Percentiles rank a stretch among this genome's conserved stretches.
Evolutionary conservation across 2,329 filamentous ascomycete genomes (phyloP).

Genomic region (Botrytis paeoniae): DNA sequence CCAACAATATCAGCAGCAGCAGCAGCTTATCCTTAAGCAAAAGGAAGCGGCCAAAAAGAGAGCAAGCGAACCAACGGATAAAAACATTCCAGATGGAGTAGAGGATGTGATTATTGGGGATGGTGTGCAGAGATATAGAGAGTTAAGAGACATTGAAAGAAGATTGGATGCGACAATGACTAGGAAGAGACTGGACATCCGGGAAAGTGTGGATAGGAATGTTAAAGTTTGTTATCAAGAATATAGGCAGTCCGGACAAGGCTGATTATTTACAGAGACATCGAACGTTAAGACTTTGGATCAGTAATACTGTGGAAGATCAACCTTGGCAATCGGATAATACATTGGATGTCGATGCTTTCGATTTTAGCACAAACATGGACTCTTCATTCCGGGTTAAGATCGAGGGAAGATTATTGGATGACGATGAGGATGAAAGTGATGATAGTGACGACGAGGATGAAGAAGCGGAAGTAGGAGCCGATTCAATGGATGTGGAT

Average conservation of each 20-base stretch:
- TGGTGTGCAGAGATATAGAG: constrained; percentile 76
- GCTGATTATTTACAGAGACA: constrained; percentile 53
- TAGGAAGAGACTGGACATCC: constrained; percentile 86
- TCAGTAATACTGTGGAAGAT: constrained; percentile 90
- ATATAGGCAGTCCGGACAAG: not conserved
- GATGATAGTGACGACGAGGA: constrained; percentile 49
- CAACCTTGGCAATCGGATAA: constrained; percentile 83
- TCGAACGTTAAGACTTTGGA: constrained; percentile 86
- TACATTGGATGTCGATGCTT: constrained; percentile 66
- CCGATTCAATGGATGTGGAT: constrained; percentile 55
- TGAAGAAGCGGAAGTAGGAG: constrained; percentile 39
- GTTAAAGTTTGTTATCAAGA: constrained; percentile 54
- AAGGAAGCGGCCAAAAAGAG: constrained; percentile 72
- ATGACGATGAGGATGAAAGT: constrained; percentile 57
- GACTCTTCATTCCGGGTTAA: constrained; percentile 85
- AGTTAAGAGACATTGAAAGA: constrained; percentile 82
- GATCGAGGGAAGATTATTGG: constrained; percentile 82
- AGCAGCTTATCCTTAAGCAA: constrained; percentile 42
- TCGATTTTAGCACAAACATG: constrained; percentile 75
- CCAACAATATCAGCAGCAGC: constrained; percentile 15
- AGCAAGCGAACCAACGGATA: constrained; percentile 89
- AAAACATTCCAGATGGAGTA: constrained; percentile 86
- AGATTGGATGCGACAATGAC: constrained; percentile 89
- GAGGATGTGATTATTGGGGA: constrained; percentile 81
- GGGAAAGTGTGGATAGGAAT: constrained; percentile 73